A percentile compares a stretch with the other conserved stretches of the same genome.
Conservation (phyloP, 345 rosid genomes). For the Linum lewisii region DNA sequence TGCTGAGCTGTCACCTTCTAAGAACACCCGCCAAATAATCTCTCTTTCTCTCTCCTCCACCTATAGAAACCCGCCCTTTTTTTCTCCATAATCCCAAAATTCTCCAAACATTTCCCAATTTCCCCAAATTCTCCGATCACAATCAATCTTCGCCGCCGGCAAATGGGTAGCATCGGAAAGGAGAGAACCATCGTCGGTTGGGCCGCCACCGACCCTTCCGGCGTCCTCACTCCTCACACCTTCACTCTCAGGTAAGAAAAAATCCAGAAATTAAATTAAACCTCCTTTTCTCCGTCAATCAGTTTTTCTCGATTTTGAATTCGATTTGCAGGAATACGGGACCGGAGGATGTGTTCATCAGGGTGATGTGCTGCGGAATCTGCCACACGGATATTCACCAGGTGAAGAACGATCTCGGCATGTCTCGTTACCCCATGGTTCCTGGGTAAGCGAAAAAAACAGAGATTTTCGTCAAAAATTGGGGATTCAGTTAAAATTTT, state of each 20-base stretch:
- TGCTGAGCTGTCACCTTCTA: background rate
- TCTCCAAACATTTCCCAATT: too few relatives aligned
- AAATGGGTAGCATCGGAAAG: slow-evolving; percentile 13
- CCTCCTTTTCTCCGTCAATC: background rate
- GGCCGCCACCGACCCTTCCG: slow-evolving; percentile 52
- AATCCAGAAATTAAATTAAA: too few relatives aligned
- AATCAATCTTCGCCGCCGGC: background rate
- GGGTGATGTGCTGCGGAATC: slow-evolving; percentile 41
- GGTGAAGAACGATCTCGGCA: slow-evolving; percentile 48
- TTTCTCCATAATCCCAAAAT: background rate
- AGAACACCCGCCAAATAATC: background rate
- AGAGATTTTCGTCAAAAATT: background rate
- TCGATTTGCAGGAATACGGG: slow-evolving; percentile 32
- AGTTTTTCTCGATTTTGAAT: background rate
- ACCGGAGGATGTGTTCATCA: slow-evolving; percentile 38
- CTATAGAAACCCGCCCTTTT: background rate
- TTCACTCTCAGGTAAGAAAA: slow-evolving; percentile 33
- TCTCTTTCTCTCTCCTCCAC: background rate
- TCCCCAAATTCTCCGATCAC: background rate
- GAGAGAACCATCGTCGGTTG: slow-evolving; percentile 38
- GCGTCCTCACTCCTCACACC: slow-evolving; percentile 39
- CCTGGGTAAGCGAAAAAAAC: slow-evolving; percentile 39
- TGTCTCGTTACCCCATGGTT: slow-evolving; percentile 65
- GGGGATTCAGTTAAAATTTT: background rate
- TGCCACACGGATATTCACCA: slow-evolving; percentile 67